These are phyloP conservation scores for Trypanosoma scelopori DNA, from an alignment of 208 protist genomes.

Conservation along the genomic window DNA sequence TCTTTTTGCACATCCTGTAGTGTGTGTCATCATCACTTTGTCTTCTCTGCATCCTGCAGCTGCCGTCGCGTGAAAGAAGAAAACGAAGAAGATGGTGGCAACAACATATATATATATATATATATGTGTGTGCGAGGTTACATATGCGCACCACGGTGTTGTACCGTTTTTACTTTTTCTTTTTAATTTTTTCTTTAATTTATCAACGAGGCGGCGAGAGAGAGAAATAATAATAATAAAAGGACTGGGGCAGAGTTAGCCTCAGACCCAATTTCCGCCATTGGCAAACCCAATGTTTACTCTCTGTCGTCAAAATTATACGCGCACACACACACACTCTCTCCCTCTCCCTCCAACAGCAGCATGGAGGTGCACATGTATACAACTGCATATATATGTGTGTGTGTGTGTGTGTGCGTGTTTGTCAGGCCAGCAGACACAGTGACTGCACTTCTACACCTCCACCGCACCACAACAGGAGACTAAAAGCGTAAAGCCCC, in stretches of 20 bases:
- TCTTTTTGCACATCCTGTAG: conserved; percentile 97
- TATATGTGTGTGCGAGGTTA: too few relatives aligned
- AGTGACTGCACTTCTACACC: too few relatives aligned
- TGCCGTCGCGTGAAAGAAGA: background rate
- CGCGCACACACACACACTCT: background rate
- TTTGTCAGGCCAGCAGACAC: too few relatives aligned
- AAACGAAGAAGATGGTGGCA: background rate
- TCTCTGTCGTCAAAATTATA: background rate
- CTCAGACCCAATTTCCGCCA: background rate
- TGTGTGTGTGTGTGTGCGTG: too few relatives aligned
- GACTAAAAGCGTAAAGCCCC: too few relatives aligned
- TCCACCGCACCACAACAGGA: too few relatives aligned
- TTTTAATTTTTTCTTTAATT: background rate
- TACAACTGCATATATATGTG: too few relatives aligned
- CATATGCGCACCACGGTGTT: background rate
- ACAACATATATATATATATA: too few relatives aligned
- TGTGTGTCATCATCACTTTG: conserved; percentile 75
- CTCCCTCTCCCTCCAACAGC: background rate
- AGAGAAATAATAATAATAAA: too few relatives aligned
- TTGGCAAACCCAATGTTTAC: background rate
- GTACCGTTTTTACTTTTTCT: conserved; percentile 12
- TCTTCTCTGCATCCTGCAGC: conserved; percentile 5
- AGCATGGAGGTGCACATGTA: too few relatives aligned
- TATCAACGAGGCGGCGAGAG: background rate
- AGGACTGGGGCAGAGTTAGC: background rate